Percentiles rank a stretch among this genome's conserved stretches.
Evolutionary conservation across 2,329 filamentous ascomycete species (phyloP).

Genomic region (Pseudogymnoascus sp.): DNA sequence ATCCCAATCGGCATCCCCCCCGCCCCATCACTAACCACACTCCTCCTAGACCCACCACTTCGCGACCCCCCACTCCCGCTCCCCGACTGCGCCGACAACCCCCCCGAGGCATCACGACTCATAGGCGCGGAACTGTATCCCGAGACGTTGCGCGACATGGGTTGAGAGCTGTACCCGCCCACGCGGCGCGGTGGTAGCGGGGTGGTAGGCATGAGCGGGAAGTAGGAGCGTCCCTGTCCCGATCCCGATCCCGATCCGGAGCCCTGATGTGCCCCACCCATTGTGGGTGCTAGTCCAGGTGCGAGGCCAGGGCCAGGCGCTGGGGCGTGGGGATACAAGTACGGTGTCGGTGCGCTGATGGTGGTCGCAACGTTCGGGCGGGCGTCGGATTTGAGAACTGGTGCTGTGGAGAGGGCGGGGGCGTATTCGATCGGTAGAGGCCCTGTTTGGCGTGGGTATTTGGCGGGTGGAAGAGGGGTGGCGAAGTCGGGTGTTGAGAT

Average conservation of each 20-base stretch:
- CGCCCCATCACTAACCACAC: neutral
- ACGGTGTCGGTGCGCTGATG: neutral
- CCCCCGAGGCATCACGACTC: slow-evolving; percentile 37
- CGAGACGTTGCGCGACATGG: slow-evolving; percentile 41
- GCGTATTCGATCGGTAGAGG: neutral
- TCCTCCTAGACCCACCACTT: slow-evolving; percentile 9
- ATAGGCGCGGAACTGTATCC: slow-evolving; percentile 41
- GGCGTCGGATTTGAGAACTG: neutral
- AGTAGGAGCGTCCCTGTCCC: neutral
- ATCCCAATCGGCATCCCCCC: neutral
- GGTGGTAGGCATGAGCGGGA: neutral
- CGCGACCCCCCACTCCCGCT: neutral
- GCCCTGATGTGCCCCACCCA: neutral
- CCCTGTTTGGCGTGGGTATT: neutral
- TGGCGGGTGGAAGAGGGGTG: neutral
- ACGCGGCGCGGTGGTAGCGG: slow-evolving; percentile 15
- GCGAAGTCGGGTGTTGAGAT: neutral
- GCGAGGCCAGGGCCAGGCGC: neutral
- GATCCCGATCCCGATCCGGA: neutral
- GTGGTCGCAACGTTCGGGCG: neutral
- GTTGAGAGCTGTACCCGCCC: slow-evolving; percentile 40
- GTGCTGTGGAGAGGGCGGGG: neutral
- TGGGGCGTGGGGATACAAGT: neutral
- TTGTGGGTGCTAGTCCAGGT: neutral
- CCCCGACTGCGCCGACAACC: slow-evolving; percentile 25